Conservation (phyloP, 192 early-diverging fungal genomes). For the Podila epicladia region DNA sequence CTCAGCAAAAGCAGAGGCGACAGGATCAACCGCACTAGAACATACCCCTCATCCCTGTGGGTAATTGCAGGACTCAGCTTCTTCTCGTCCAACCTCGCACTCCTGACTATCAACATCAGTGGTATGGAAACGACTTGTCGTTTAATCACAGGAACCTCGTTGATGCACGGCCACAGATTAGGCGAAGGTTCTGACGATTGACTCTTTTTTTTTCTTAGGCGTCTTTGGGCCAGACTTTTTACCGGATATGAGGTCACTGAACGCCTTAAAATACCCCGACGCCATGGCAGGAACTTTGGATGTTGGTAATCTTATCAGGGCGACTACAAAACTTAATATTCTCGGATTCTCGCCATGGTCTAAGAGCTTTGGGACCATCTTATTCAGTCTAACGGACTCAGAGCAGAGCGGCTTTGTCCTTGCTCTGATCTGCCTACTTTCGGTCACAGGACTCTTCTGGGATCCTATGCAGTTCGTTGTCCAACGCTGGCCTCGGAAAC, state of each 20-base stretch:
- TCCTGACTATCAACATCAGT: neutral
- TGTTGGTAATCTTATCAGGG: neutral
- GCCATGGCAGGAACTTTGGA: constrained; percentile 1
- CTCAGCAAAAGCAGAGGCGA: constrained; percentile 41
- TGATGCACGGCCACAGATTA: too few species aligned
- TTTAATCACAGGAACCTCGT: neutral
- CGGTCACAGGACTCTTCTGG: constrained; percentile 19
- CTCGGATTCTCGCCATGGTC: constrained; percentile 10
- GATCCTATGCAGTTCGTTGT: constrained; percentile 13
- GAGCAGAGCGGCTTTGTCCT: constrained; percentile 4
- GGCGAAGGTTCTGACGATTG: neutral
- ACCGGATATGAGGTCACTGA: neutral
- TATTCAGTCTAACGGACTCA: neutral
- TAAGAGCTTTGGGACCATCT: neutral
- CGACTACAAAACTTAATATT: neutral
- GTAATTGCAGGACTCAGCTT: constrained; percentile 15
- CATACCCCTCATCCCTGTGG: constrained; percentile 23
- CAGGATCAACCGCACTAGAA: constrained; percentile 13
- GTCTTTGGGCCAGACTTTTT: constrained; percentile 6
- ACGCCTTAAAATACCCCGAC: neutral
- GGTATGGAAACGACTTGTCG: constrained; percentile 7
- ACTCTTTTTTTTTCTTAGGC: neutral
- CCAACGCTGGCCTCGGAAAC: constrained; percentile 10
- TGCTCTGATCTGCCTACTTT: neutral
- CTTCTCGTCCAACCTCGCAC: constrained; percentile 2